Percentiles rank a stretch among this genome's conserved stretches.
Evolutionary conservation across 306 rosid species (phyloP).

Genomic region (Lathyrus oleraceus): DNA sequence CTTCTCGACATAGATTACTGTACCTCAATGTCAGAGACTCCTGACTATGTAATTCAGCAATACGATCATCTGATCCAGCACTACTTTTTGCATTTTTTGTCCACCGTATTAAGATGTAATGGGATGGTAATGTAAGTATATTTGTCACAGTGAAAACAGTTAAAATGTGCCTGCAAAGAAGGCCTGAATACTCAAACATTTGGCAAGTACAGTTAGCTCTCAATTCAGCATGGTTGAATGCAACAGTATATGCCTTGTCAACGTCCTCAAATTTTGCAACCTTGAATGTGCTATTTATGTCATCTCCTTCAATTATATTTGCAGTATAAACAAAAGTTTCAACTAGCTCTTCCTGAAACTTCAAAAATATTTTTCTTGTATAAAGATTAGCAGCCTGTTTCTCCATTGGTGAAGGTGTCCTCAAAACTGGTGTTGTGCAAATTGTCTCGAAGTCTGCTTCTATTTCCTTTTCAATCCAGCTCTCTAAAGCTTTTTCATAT

Average conservation of each 20-base stretch:
- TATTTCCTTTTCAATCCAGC: slow-evolving; percentile 75
- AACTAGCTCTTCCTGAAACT: slow-evolving; percentile 92
- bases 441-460: slow-evolving; percentile 89
- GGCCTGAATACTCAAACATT: slow-evolving; percentile 63
- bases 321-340: slow-evolving; percentile 94
- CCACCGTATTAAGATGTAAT: slow-evolving; percentile 64
- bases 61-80: slow-evolving; percentile 58
- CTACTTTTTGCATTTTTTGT: slow-evolving; percentile 61
- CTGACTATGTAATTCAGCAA: slow-evolving; percentile 56
- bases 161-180: slow-evolving; percentile 87
- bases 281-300: slow-evolving; percentile 71
- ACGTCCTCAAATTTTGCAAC: slow-evolving; percentile 94
- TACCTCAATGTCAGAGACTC: slow-evolving; percentile 71
- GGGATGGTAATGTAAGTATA: slow-evolving; percentile 80
- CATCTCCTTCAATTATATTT: slow-evolving; percentile 88
- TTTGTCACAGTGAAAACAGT: slow-evolving; percentile 88
- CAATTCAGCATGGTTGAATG: slow-evolving; percentile 70
- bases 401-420: slow-evolving; percentile 97
- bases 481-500: slow-evolving; percentile 83
- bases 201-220: slow-evolving; percentile 77
- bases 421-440: slow-evolving; percentile 68
- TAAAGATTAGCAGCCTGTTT: slow-evolving; percentile 87
- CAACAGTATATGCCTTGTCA: slow-evolving; percentile 66
- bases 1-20: slow-evolving; percentile 74
- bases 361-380: slow-evolving; percentile 75